phyloP scores from a whole-genome alignment of 805 yeast genomes.

The Kodamaea nitidulidarum region DNA sequence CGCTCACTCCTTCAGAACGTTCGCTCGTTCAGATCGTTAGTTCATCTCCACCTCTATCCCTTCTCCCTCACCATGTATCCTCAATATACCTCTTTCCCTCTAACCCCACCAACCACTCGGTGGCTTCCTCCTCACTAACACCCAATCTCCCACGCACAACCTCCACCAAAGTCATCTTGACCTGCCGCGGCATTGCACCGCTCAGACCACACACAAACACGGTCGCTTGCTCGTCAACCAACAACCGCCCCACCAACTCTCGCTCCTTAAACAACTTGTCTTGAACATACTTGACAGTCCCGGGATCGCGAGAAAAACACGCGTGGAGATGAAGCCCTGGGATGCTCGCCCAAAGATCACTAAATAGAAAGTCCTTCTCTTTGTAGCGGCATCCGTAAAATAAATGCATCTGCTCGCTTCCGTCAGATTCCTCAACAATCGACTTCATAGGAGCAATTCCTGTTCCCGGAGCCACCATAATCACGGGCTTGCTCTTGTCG shows the following conservation, averaged over 20 bases:
- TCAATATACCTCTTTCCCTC: slow-evolving; percentile 73
- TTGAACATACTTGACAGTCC: slow-evolving; percentile 64
- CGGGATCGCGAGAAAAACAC: slow-evolving; percentile 48
- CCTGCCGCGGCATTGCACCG: slow-evolving; percentile 90
- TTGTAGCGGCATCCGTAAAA: slow-evolving; percentile 73
- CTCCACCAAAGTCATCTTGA: slow-evolving; percentile 71
- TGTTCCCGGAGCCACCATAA: slow-evolving; percentile 90
- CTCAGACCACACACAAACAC: slow-evolving; percentile 89
- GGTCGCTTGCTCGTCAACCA: slow-evolving; percentile 53
- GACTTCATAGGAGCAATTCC: slow-evolving; percentile 93
- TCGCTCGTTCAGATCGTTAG: too few relatives aligned
- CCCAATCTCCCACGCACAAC: slow-evolving; percentile 48
- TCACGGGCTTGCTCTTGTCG: slow-evolving; percentile 37
- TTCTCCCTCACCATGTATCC: slow-evolving; percentile 72
- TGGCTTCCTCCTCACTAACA: slow-evolving; percentile 43
- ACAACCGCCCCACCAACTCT: slow-evolving; percentile 45
- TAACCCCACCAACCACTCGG: slow-evolving; percentile 48
- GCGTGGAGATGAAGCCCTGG: slow-evolving; percentile 35
- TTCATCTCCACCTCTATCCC: neutral
- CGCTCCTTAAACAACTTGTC: slow-evolving; percentile 56
- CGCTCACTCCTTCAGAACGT: too few relatives aligned
- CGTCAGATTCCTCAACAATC: slow-evolving; percentile 43
- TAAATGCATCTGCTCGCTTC: slow-evolving; percentile 36
- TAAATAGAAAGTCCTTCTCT: slow-evolving; percentile 66
- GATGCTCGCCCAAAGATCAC: slow-evolving; percentile 29